phyloP scores from a whole-genome alignment of 1,139 yeast genomes.

The Saccharomycopsis crataegensis region DNA sequence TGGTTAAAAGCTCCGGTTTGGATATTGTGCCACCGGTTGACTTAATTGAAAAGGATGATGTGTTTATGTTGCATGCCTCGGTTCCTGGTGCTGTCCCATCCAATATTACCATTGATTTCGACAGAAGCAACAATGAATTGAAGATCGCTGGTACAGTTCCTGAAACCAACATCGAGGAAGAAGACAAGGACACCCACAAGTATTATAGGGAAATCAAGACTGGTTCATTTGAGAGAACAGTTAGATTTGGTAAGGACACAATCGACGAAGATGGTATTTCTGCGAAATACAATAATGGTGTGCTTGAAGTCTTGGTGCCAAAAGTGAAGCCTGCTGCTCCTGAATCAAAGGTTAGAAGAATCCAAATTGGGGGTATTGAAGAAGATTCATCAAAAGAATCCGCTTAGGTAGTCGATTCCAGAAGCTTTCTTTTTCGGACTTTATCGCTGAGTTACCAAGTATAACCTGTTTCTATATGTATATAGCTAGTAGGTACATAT shows the following conservation, averaged over 20 bases:
- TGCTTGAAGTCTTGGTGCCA: slow-evolving; percentile 33
- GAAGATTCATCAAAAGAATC: not conserved
- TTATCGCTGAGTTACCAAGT: too few species aligned
- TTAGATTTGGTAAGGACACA: slow-evolving; percentile 30
- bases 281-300: slow-evolving; percentile 36
- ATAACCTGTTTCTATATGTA: too few species aligned
- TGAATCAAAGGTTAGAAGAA: not conserved
- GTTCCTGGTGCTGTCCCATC: slow-evolving; percentile 37
- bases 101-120: slow-evolving; percentile 33
- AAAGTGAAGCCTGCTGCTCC: slow-evolving; percentile 23
- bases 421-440: too few species aligned
- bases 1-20: slow-evolving; percentile 8
- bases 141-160: slow-evolving; percentile 32
- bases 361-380: not conserved
- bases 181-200: slow-evolving; percentile 24
- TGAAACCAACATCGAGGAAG: slow-evolving; percentile 26
- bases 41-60: slow-evolving; percentile 32
- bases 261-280: slow-evolving; percentile 34
- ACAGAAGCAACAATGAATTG: slow-evolving; percentile 33
- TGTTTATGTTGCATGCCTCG: slow-evolving; percentile 33
- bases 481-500: too few species aligned
- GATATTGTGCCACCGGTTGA: slow-evolving; percentile 35
- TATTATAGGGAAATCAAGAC: slow-evolving; percentile 30
- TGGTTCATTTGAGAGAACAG: slow-evolving; percentile 34
- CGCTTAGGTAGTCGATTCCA: too few species aligned